These are phyloP conservation scores for Tricholomella constricta DNA, from an alignment of 768 basidiomycete genomes.

Conservation along the genomic window DNA sequence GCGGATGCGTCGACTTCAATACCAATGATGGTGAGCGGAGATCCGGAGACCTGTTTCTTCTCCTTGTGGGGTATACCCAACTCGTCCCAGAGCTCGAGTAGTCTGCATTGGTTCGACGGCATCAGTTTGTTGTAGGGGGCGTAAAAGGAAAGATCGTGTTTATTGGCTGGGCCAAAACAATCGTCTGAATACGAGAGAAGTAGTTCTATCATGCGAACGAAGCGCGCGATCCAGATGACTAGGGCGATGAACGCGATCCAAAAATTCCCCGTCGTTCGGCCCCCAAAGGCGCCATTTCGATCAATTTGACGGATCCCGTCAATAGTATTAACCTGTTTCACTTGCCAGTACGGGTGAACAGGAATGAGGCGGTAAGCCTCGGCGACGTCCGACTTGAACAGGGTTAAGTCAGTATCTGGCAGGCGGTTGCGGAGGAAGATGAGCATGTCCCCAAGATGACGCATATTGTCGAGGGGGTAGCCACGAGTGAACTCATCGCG, in stretches of 20 bases:
- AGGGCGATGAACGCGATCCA: slow-evolving; percentile 30
- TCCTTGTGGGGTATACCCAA: slow-evolving; percentile 41
- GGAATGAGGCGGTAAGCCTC: slow-evolving; percentile 36
- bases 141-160: slow-evolving; percentile 24
- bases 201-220: slow-evolving; percentile 15
- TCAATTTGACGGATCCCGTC: slow-evolving; percentile 30
- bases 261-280: slow-evolving; percentile 23
- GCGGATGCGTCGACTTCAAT: slow-evolving; percentile 36
- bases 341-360: slow-evolving; percentile 30
- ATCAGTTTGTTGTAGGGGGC: slow-evolving; percentile 21
- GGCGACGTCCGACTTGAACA: slow-evolving; percentile 42
- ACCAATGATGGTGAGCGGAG: slow-evolving; percentile 36
- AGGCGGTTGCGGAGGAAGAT: neutral
- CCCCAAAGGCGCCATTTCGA: slow-evolving; percentile 35
- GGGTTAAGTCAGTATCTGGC: neutral
- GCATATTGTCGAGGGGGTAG: slow-evolving; percentile 22
- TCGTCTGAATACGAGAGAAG: slow-evolving; percentile 36
- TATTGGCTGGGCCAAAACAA: slow-evolving; percentile 22
- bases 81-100: slow-evolving; percentile 34
- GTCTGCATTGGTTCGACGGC: neutral
- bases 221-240: slow-evolving; percentile 35
- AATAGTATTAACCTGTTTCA: slow-evolving; percentile 36
- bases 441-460: slow-evolving; percentile 11
- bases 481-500: neutral
- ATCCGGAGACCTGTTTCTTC: slow-evolving; percentile 43